phyloP scores from a whole-genome alignment of 2,329 filamentous ascomycete species.

The Fusarium hainanense region DNA sequence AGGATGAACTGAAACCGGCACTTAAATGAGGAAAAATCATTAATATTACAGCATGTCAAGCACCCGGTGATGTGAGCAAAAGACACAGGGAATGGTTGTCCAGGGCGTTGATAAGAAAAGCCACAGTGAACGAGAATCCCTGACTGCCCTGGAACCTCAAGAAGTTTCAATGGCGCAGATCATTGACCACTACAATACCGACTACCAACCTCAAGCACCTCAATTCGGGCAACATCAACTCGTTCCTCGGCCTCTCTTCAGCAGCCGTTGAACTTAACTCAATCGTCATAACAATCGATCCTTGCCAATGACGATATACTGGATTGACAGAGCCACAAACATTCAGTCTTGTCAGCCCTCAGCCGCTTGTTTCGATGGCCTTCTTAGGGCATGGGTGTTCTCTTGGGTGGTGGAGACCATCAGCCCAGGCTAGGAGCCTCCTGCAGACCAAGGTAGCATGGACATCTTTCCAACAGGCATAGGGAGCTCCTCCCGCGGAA shows the following conservation, averaged over 20 bases:
- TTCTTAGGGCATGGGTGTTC: conserved; percentile 37
- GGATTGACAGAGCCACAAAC: conserved; percentile 12
- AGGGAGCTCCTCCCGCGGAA: conserved; percentile 25
- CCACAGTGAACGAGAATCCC: conserved; percentile 21
- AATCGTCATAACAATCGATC: conserved; percentile 1
- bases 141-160: conserved; percentile 22
- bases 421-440: conserved; percentile 34
- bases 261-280: neutral
- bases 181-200: conserved; percentile 3
- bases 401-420: conserved; percentile 33
- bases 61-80: neutral
- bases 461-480: conserved; percentile 24
- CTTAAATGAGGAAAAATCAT: conserved; percentile 1
- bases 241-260: neutral
- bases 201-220: neutral
- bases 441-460: conserved; percentile 32
- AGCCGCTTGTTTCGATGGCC: conserved; percentile 21
- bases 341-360: conserved; percentile 15
- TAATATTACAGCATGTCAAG: conserved; percentile 8
- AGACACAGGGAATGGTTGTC: conserved; percentile 9
- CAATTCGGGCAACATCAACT: neutral
- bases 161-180: conserved; percentile 34
- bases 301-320: conserved; percentile 20
- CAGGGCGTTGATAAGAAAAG: conserved; percentile 34
- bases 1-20: conserved; percentile 4